Evolutionary conservation across 73 alveolate species (phyloP).

Genomic region (Stentor roeselii): DNA sequence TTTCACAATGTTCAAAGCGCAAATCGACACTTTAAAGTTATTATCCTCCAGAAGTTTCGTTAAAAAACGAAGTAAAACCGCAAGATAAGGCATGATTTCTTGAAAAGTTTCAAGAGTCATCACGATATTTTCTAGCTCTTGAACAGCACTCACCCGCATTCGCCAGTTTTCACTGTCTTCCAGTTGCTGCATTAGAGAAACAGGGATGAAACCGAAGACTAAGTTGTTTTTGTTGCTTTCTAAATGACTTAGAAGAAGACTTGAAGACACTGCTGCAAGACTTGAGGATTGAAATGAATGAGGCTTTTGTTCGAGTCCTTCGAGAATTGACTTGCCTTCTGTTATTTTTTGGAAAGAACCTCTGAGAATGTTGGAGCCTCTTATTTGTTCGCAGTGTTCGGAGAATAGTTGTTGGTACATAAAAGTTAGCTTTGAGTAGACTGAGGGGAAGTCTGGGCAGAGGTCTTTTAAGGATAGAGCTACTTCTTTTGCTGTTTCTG

Average conservation of each 20-base stretch:
- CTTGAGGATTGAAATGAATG: slow-evolving; percentile 12
- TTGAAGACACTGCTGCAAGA: neutral
- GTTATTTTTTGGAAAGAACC: neutral
- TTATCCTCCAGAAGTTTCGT: slow-evolving; percentile 10
- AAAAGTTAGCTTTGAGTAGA: neutral
- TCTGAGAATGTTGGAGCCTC: neutral
- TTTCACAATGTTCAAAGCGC: neutral
- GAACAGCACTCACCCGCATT: slow-evolving; percentile 15
- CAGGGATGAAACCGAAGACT: slow-evolving; percentile 31
- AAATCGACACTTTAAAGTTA: slow-evolving; percentile 14
- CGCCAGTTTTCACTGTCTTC: slow-evolving; percentile 22
- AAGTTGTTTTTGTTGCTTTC: slow-evolving; percentile 12
- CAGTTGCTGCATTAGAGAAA: slow-evolving; percentile 8
- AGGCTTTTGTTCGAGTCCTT: neutral
- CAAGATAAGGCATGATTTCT: slow-evolving; percentile 2
- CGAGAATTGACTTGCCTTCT: neutral
- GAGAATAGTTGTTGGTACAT: neutral
- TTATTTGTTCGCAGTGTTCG: slow-evolving; percentile 4
- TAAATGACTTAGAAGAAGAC: neutral
- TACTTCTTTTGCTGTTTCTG: slow-evolving; percentile 27
- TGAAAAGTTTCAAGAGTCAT: neutral
- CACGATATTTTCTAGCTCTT: slow-evolving; percentile 29
- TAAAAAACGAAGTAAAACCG: slow-evolving; percentile 14
- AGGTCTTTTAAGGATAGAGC: slow-evolving; percentile 26
- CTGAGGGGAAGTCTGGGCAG: neutral